A percentile compares a stretch with the other conserved stretches of the same genome.
These are phyloP conservation scores for Fusarium keratoplasticum DNA, from an alignment of 2,329 filamentous ascomycete species.

Conservation along the genomic window DNA sequence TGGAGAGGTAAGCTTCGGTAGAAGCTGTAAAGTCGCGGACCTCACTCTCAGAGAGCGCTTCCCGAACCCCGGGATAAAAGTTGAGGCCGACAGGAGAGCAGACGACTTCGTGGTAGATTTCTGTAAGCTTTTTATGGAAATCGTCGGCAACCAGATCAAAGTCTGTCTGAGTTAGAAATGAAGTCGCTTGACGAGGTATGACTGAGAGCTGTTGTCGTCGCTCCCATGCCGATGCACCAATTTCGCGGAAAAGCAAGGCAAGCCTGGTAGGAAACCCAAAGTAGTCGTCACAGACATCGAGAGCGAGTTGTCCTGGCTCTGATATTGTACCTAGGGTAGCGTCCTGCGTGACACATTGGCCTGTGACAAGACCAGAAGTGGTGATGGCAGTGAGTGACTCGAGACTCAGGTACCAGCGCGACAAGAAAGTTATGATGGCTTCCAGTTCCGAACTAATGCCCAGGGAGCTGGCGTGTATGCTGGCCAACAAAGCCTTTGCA, in stretches of 20 bases:
- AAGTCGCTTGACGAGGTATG: too few relatives aligned
- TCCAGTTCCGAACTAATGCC: not conserved
- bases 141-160: not conserved
- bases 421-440: not conserved
- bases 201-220: not conserved
- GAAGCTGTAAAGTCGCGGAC: not conserved
- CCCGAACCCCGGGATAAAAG: not conserved
- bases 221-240: constrained; percentile 1
- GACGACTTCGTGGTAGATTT: not conserved
- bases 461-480: not conserved
- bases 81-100: not conserved
- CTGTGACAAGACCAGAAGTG: not conserved
- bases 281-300: not conserved
- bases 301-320: not conserved
- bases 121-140: not conserved
- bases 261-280: not conserved
- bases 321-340: not conserved
- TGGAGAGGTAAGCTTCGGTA: not conserved
- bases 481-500: not conserved
- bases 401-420: not conserved
- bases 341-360: not conserved
- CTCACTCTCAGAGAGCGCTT: not conserved
- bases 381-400: not conserved
- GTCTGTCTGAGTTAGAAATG: not conserved
- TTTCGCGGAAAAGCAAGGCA: not conserved